Conservation (phyloP, 768 basidiomycete species). For the Lactifluus volemus region DNA sequence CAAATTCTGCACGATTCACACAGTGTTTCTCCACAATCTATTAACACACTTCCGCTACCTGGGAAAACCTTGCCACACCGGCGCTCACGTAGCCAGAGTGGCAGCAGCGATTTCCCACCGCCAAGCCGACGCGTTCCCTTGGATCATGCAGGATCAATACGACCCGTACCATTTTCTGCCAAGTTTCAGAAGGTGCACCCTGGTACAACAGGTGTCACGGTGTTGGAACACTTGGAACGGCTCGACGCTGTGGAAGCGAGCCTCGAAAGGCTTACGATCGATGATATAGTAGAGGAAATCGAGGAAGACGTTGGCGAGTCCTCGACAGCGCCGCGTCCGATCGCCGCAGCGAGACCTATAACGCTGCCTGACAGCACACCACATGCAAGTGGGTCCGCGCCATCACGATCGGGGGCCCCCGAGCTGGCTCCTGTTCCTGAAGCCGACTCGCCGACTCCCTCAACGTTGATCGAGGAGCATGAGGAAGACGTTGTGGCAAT, state of each 20-base stretch:
- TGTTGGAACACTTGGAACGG: conserved; percentile 78
- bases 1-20: conserved; percentile 28
- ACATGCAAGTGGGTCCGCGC: conserved; percentile 7
- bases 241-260: conserved; percentile 77
- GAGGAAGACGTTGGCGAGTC: conserved; percentile 24
- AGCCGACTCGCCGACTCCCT: conserved; percentile 11
- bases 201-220: conserved; percentile 78
- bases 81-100: conserved; percentile 52
- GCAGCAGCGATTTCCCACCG: conserved; percentile 62
- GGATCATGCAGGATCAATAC: conserved; percentile 50
- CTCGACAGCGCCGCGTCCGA: conserved; percentile 7
- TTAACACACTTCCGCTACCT: conserved; percentile 54
- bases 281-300: conserved; percentile 41
- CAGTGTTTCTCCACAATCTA: conserved; percentile 49
- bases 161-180: conserved; percentile 77
- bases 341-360: background rate
- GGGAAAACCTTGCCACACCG: conserved; percentile 38
- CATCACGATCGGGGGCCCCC: conserved; percentile 11
- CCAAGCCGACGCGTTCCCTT: conserved; percentile 56
- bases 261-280: conserved; percentile 60
- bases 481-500: conserved; percentile 64
- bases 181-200: conserved; percentile 80
- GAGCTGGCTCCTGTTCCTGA: conserved; percentile 18
- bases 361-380: background rate
- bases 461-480: conserved; percentile 25